Conservation (phyloP, 768 basidiomycete species). For the Podaxis sp. region DNA sequence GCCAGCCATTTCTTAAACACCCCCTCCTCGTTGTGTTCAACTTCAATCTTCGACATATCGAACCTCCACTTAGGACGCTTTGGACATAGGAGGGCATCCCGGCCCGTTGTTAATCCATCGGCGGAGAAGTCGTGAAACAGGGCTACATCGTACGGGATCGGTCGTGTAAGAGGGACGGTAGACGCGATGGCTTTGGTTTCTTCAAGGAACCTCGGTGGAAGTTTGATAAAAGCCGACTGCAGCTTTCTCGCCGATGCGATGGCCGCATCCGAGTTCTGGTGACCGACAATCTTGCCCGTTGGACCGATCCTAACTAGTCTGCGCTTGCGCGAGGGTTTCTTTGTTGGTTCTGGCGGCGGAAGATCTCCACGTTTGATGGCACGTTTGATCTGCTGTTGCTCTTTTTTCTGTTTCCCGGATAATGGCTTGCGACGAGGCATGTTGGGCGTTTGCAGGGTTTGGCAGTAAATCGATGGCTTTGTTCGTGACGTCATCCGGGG, state of each 20-base stretch:
- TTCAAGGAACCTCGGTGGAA: constrained; percentile 59
- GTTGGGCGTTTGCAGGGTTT: not conserved
- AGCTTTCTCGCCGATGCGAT: constrained; percentile 48
- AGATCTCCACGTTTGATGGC: constrained; percentile 82
- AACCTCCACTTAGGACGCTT: constrained; percentile 84
- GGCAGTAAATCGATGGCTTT: not conserved
- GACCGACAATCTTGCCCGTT: constrained; percentile 27
- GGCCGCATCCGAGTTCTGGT: constrained; percentile 24
- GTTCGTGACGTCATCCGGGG: too few species aligned
- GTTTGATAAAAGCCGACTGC: constrained; percentile 68
- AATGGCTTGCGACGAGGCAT: constrained; percentile 47
- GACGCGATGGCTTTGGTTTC: constrained; percentile 56
- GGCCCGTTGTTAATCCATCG: constrained; percentile 16
- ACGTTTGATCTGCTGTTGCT: constrained; percentile 72
- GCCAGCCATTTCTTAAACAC: constrained; percentile 77
- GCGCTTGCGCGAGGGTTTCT: constrained; percentile 25
- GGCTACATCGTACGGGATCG: constrained; percentile 42
- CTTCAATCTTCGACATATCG: constrained; percentile 83
- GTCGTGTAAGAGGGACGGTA: constrained; percentile 50
- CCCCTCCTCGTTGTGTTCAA: constrained; percentile 89
- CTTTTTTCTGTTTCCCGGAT: constrained; percentile 69
- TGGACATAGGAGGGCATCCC: constrained; percentile 45
- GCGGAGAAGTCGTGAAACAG: constrained; percentile 30
- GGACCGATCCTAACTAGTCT: constrained; percentile 29
- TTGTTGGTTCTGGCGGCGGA: constrained; percentile 35